phyloP scores from a whole-genome alignment of 352 stramenopile species.

The Phytophthora tubulina region DNA sequence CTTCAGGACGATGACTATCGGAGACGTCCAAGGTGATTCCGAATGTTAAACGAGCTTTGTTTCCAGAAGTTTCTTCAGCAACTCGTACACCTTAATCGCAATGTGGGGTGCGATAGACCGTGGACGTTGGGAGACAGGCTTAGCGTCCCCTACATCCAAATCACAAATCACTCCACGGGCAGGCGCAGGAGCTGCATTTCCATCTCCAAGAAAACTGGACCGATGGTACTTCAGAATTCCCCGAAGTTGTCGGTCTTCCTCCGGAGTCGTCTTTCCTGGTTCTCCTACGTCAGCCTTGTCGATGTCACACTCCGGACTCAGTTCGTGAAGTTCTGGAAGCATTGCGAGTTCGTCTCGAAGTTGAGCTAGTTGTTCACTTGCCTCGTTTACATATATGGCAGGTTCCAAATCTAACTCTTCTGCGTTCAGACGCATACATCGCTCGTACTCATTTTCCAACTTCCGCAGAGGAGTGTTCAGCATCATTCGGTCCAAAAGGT shows the following conservation, averaged over 20 bases:
- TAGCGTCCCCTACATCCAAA: slow-evolving; percentile 10
- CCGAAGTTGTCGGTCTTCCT: neutral
- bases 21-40: neutral
- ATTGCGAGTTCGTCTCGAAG: neutral
- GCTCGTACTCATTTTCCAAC: too few species aligned
- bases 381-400: slow-evolving; percentile 5
- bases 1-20: slow-evolving; percentile 11
- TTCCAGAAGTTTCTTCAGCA: slow-evolving; percentile 9
- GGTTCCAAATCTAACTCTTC: slow-evolving; percentile 9
- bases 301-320: neutral
- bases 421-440: too few species aligned
- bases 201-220: too few species aligned
- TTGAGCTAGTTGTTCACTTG: neutral
- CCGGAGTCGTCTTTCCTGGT: neutral
- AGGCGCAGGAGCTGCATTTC: too few species aligned
- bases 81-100: neutral
- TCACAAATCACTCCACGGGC: slow-evolving; percentile 8
- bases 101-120: neutral
- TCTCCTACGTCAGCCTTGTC: neutral
- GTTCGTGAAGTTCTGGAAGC: slow-evolving; percentile 2
- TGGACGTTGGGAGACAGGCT: neutral
- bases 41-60: slow-evolving; percentile 1
- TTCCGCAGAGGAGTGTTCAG: too few species aligned
- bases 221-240: too few species aligned
- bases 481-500: too few species aligned